Base-by-base conservation (phyloP, 208 protist genomes). In the Sergeia podlipaevii region DNA sequence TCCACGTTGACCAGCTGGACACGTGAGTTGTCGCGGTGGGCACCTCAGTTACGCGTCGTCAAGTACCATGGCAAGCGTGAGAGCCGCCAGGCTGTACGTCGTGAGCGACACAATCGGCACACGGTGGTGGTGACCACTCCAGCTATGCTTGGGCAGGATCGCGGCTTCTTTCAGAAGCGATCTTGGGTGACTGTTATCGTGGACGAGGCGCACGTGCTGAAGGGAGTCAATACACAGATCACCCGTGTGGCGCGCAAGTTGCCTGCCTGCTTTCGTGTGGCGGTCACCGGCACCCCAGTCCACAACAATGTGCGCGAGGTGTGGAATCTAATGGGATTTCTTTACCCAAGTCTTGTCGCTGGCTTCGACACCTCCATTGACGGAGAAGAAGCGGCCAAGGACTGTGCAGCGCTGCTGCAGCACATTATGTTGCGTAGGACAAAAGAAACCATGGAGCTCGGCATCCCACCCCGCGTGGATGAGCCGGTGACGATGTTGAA, bases 151-250 rank as follows among this genome's bases (percentile, higher is more conserved):
- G 65, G 89, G 11, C 65, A 72, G 18, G 96, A 98, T 54, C 56
- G 68, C 5, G 58, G 72, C 2, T 74, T 88, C 18, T 86, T 99
- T 6, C 66, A 72, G 6, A 85, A 80, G 37, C 95, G 97, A 3
- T 54, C 76, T 23, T 99, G 93, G 95, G 77, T 89, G 24, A 85
- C 85, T 37, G 67, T 97, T 1, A 77, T 99, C 0, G 80, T 99
- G 11, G 98, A 99, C 64, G 98, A 99, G 70, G 98, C 93, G 1
- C 98, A 99, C 72, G 76, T 98, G 18, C 70, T 99, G n/a, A 97
- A 97, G 69, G 70, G 80, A 17, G 34, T 80, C 24, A 62, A 80
- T 34, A 89, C 87, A 0, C 74, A 78, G 32, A 74, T 94, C 34
- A 80, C 70, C 8, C 47, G 52, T 32, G 42, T 61, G 2, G 63